These are phyloP conservation scores for Chlorella sp. DNA, from an alignment of 139 green algal species.

Conservation along the genomic window DNA sequence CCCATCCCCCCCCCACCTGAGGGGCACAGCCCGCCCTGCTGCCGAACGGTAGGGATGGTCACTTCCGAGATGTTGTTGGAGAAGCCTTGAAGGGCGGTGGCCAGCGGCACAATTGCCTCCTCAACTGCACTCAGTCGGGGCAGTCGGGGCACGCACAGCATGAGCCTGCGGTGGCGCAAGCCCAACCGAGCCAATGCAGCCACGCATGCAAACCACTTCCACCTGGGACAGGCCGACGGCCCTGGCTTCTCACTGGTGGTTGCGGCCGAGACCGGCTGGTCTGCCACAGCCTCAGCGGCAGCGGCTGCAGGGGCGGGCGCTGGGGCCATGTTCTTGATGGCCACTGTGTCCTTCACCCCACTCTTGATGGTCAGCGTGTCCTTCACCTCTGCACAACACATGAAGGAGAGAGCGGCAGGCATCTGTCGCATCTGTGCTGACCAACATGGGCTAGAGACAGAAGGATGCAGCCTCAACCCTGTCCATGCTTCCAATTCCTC, in stretches of 20 bases:
- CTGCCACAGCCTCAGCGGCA: no score
- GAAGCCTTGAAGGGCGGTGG: background rate
- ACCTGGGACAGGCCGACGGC: no score
- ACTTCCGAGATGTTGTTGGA: background rate
- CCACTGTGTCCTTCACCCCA: background rate
- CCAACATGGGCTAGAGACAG: background rate
- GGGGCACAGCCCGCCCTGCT: constrained; percentile 18
- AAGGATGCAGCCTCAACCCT: background rate
- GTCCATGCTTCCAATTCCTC: no score
- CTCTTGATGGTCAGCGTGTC: background rate
- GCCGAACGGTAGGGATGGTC: background rate
- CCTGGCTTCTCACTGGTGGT: background rate
- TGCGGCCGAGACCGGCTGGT: background rate
- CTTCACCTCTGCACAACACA: background rate
- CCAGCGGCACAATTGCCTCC: background rate
- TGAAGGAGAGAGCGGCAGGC: no score
- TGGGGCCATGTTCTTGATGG: background rate
- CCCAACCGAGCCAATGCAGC: no score
- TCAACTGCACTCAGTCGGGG: no score
- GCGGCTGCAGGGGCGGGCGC: background rate
- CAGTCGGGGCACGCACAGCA: no score
- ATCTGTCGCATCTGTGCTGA: background rate
- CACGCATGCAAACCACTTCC: no score
- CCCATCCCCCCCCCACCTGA: constrained; percentile 12
- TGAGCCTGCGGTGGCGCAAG: no score